A percentile compares a stretch with the other conserved stretches of the same genome.
Conservation (phyloP, 2,329 filamentous ascomycete species). For the Decorospora gaudefroyi region DNA sequence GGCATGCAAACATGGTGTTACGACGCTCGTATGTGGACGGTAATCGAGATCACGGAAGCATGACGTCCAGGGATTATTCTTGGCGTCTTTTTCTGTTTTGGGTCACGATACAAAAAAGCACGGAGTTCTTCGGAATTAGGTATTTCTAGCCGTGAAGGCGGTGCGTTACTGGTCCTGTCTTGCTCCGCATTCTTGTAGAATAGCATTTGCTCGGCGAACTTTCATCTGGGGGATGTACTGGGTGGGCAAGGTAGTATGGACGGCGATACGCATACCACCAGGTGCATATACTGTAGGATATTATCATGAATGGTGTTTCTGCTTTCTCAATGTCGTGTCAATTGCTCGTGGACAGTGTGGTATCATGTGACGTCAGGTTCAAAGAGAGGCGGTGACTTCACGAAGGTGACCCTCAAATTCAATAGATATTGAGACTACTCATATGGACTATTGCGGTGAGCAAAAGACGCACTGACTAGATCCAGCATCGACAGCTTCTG, state of each 20-base stretch:
- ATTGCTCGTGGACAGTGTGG: background rate
- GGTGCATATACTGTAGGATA: conserved; percentile 30
- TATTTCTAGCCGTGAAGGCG: conserved; percentile 15
- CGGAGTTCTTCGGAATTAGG: conserved; percentile 22
- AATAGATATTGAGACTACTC: too few relatives aligned
- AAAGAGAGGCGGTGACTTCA: too few relatives aligned
- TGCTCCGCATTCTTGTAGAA: conserved; percentile 28
- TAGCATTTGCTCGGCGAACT: conserved; percentile 30
- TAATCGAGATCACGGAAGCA: conserved; percentile 4
- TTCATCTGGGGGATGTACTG: conserved; percentile 11
- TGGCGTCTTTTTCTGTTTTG: conserved; percentile 17
- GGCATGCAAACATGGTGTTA: conserved; percentile 30
- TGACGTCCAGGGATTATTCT: conserved; percentile 5
- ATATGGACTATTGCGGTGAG: too few relatives aligned
- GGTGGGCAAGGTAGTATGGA: conserved; percentile 10
- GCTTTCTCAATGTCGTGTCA: background rate
- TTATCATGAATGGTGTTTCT: conserved; percentile 23
- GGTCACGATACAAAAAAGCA: conserved; percentile 22
- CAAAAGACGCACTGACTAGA: too few relatives aligned
- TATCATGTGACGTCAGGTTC: too few relatives aligned
- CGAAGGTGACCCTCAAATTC: too few relatives aligned
- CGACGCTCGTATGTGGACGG: conserved; percentile 21
- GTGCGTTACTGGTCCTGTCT: conserved; percentile 18
- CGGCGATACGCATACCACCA: conserved; percentile 10
- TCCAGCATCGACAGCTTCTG: background rate